Evolutionary conservation across 345 rosid species (phyloP), one percentile per base, ranked within the genome.

Genomic region (Salix exigua): DNA sequence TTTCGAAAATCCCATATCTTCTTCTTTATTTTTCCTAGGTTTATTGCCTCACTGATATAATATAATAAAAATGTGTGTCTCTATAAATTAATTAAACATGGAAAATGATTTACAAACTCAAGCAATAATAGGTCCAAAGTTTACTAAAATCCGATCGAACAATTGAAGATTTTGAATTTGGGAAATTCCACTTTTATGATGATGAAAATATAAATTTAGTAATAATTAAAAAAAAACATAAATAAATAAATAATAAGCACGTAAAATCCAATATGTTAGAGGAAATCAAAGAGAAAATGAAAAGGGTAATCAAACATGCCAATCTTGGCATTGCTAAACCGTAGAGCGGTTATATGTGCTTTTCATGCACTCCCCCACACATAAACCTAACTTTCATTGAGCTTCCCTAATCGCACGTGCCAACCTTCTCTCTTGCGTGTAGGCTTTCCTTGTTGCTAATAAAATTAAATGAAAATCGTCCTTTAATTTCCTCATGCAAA

Each of bases 301-400:
- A 73, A 78, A 79, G 74, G 71, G 67, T 70, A 73, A 81, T 83
- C 75, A 76, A 80, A 75, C 82, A 80, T 79, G 82, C 76, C 87
- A 73, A 85, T 85, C 86, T 79, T 76, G 74, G 75, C 70, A 79
- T 77, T 70, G 74, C 80, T 81, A 73, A 79, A 81, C 87, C 85
- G 72, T 75, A 81, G 89, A 85, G 80, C 88, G 77, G 91, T 87
- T 89, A 76, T 71, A 74, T 61, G 92, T 85, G 87, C 80, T 89
- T 87, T 85, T 89, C 94, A 85, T 60, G 73, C 80, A 75, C 70
- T 66, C 77, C 71, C 74, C 74, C 23, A 6, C 17, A 30, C 77
- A 55, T 53, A 63, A 74, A 79, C 86, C 88, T 86, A 83, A 83
- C 79, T 71, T 58, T 53, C 51, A 85, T 62, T 58, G 60, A 84